These are phyloP conservation scores for Suillus fuscotomentosus DNA, from an alignment of 768 basidiomycete genomes.

Conservation along the genomic window DNA sequence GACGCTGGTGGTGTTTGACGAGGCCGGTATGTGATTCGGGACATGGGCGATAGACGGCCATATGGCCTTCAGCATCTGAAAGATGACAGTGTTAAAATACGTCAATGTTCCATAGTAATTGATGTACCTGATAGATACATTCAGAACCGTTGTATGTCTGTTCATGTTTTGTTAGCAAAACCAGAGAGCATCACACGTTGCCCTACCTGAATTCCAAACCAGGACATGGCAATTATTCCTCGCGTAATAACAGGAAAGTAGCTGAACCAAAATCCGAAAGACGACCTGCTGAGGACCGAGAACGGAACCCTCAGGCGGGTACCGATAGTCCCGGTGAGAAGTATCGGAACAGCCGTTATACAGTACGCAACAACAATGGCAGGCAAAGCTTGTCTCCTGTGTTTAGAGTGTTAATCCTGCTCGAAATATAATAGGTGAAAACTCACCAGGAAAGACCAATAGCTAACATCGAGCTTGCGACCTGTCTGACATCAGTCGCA, in stretches of 20 bases:
- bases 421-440: background rate
- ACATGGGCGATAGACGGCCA: conserved; percentile 71
- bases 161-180: background rate
- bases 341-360: conserved; percentile 71
- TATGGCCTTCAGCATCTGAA: conserved; percentile 72
- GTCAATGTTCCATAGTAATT: background rate
- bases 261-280: conserved; percentile 87
- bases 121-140: conserved; percentile 59
- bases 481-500: conserved; percentile 5
- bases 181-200: background rate
- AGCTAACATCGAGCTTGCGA: conserved; percentile 74
- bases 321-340: conserved; percentile 76
- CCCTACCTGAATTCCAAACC: conserved; percentile 71
- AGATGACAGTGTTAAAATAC: background rate
- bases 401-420: conserved; percentile 1
- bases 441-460: conserved; percentile 66
- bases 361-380: conserved; percentile 72
- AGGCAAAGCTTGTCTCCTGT: conserved; percentile 62
- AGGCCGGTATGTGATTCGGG: conserved; percentile 59
- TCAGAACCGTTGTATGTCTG: conserved; percentile 65
- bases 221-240: conserved; percentile 74
- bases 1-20: conserved; percentile 61
- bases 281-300: conserved; percentile 76
- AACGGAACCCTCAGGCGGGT: conserved; percentile 78
- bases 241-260: conserved; percentile 84